phyloP scores from a whole-genome alignment of 2,329 filamentous ascomycete species.

The Diplodia intermedia region DNA sequence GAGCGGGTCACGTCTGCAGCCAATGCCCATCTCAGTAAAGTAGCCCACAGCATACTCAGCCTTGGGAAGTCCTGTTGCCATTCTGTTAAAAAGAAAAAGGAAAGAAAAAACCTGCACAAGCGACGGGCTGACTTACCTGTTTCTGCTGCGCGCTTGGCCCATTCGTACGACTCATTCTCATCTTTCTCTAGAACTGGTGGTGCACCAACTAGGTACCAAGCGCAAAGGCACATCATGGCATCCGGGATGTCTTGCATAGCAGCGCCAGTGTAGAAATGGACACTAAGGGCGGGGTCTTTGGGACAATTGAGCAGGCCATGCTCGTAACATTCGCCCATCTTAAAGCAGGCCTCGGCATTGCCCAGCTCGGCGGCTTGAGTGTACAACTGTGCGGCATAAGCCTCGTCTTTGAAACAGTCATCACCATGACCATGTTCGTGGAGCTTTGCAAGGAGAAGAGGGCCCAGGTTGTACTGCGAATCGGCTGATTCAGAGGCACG shows the following conservation, averaged over 20 bases:
- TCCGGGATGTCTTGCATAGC: constrained; percentile 82
- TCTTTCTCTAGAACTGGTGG: constrained; percentile 92
- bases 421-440: constrained; percentile 95
- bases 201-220: constrained; percentile 97
- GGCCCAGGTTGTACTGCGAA: constrained; percentile 87
- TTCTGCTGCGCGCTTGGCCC: constrained; percentile 87
- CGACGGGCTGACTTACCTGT: constrained; percentile 68
- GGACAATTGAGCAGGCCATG: constrained; percentile 88
- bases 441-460: constrained; percentile 85
- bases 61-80: constrained; percentile 62
- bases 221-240: constrained; percentile 98
- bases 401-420: constrained; percentile 83
- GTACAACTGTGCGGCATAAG: constrained; percentile 90
- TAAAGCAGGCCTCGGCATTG: constrained; percentile 82
- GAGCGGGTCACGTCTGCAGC: constrained; percentile 89
- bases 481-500: constrained; percentile 90
- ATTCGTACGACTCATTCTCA: constrained; percentile 94
- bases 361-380: constrained; percentile 93
- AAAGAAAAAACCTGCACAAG: neutral
- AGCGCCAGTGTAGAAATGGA: constrained; percentile 96
- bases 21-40: constrained; percentile 98
- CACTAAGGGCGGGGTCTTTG: constrained; percentile 86
- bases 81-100: neutral
- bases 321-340: constrained; percentile 96
- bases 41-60: constrained; percentile 97